These are phyloP conservation scores for Exophiala alcalophila DNA, from an alignment of 2,329 filamentous ascomycete species.

Conservation along the genomic window DNA sequence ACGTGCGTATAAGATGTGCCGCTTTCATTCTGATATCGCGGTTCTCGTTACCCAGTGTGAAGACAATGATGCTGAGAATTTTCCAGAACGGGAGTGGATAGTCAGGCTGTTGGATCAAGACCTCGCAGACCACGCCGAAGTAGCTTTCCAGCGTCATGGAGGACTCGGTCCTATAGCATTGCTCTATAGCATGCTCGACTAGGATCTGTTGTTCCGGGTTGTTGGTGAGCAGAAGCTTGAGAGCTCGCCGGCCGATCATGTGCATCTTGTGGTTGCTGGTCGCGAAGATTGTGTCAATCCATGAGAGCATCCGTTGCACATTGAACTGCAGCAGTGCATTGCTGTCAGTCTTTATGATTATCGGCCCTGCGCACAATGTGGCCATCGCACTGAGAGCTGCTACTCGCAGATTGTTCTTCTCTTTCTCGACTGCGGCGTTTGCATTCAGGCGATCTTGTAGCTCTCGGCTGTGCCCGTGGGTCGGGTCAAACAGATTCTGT, in stretches of 20 bases:
- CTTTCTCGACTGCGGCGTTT: slow-evolving; percentile 91
- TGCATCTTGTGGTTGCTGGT: slow-evolving; percentile 90
- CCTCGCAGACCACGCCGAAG: slow-evolving; percentile 85
- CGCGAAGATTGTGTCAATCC: slow-evolving; percentile 94
- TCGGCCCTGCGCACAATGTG: slow-evolving; percentile 73
- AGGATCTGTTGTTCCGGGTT: slow-evolving; percentile 85
- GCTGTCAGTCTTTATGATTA: slow-evolving; percentile 84
- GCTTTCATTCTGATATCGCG: slow-evolving; percentile 87
- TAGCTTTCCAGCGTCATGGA: slow-evolving; percentile 90
- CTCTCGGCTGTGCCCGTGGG: slow-evolving; percentile 50
- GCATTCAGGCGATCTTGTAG: slow-evolving; percentile 67
- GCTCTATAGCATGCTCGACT: slow-evolving; percentile 82
- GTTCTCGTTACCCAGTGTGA: slow-evolving; percentile 87
- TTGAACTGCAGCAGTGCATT: slow-evolving; percentile 88
- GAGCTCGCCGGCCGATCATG: slow-evolving; percentile 77
- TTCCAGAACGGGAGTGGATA: slow-evolving; percentile 89
- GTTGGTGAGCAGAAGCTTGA: slow-evolving; percentile 85
- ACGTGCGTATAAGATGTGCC: slow-evolving; percentile 70
- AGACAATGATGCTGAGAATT: slow-evolving; percentile 80
- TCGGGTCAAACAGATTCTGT: slow-evolving; percentile 76
- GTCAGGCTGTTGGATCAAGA: slow-evolving; percentile 77
- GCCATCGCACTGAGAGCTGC: slow-evolving; percentile 95
- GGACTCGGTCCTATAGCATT: slow-evolving; percentile 79
- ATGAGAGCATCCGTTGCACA: slow-evolving; percentile 83
- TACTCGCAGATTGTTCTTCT: slow-evolving; percentile 86